These are phyloP conservation scores for Myrica gale DNA, from an alignment of 306 rosid species.

Conservation along the genomic window DNA sequence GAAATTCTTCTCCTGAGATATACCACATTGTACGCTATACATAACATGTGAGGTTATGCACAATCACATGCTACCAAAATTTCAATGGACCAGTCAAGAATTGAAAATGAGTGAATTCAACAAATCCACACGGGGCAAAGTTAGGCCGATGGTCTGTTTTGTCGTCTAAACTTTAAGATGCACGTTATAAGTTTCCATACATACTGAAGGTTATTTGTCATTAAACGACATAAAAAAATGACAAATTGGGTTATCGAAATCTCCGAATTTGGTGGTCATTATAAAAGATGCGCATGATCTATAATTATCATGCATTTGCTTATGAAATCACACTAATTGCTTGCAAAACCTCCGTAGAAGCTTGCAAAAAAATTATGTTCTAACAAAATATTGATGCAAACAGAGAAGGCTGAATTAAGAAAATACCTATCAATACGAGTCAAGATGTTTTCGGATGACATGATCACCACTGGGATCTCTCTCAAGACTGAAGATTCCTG, in stretches of 20 bases:
- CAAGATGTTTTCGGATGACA: slow-evolving; percentile 89
- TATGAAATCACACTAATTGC: slow-evolving; percentile 3
- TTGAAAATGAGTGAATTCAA: neutral
- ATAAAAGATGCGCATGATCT: slow-evolving; percentile 4
- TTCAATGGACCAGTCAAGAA: neutral
- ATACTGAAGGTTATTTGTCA: neutral
- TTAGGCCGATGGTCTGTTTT: neutral
- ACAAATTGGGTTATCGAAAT: neutral
- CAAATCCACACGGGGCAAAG: neutral
- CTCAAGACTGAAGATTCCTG: slow-evolving; percentile 87
- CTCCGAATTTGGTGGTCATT: neutral
- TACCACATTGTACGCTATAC: neutral
- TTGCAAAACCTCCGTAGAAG: neutral
- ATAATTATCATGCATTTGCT: slow-evolving; percentile 1
- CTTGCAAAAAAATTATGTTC: neutral
- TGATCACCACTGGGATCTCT: slow-evolving; percentile 91
- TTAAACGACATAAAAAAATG: neutral
- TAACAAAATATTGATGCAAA: slow-evolving; percentile 14
- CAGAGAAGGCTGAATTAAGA: slow-evolving; percentile 12
- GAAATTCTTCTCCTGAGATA: neutral
- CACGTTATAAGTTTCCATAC: neutral
- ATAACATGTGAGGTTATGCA: neutral
- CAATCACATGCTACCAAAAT: neutral
- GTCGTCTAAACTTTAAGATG: too few species aligned
- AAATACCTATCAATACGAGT: slow-evolving; percentile 84